Conservation (phyloP, 495 filamentous ascomycete genomes). For the Aspergillus indologenus region DNA sequence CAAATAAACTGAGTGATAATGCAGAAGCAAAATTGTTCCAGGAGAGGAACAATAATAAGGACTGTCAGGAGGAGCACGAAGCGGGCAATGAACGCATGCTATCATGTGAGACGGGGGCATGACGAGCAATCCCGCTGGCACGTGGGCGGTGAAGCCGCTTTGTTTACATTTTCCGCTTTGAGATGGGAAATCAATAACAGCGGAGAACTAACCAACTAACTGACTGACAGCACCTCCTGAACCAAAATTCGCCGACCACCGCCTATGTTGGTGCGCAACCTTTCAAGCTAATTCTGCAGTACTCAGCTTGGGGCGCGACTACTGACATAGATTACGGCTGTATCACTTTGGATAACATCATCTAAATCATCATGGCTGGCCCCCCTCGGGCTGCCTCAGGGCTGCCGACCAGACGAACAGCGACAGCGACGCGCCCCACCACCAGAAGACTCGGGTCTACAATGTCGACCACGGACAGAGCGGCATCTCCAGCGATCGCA, state of each 20-base stretch:
- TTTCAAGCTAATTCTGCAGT: background rate
- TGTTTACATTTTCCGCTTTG: slow-evolving; percentile 46
- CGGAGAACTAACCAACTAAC: slow-evolving; percentile 13
- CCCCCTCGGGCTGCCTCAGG: slow-evolving; percentile 51
- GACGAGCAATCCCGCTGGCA: slow-evolving; percentile 18
- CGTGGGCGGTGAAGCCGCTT: slow-evolving; percentile 23
- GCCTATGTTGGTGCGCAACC: background rate
- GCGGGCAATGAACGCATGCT: slow-evolving; percentile 16
- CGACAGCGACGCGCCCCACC: slow-evolving; percentile 55
- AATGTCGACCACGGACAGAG: slow-evolving; percentile 34
- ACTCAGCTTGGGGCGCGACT: background rate
- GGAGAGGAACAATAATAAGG: background rate
- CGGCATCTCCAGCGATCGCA: slow-evolving; percentile 61
- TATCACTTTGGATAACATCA: background rate
- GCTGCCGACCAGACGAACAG: slow-evolving; percentile 50
- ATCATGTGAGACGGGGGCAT: slow-evolving; percentile 39
- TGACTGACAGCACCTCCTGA: slow-evolving; percentile 14
- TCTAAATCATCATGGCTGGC: slow-evolving; percentile 46
- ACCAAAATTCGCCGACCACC: background rate
- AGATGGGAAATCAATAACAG: slow-evolving; percentile 21
- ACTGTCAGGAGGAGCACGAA: slow-evolving; percentile 1
- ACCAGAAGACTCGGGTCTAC: slow-evolving; percentile 35
- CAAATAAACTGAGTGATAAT: too few species aligned
- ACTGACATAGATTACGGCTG: background rate
- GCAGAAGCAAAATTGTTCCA: background rate